Conservation (phyloP, 345 rosid genomes). For the Eucalyptus tenuipes region DNA sequence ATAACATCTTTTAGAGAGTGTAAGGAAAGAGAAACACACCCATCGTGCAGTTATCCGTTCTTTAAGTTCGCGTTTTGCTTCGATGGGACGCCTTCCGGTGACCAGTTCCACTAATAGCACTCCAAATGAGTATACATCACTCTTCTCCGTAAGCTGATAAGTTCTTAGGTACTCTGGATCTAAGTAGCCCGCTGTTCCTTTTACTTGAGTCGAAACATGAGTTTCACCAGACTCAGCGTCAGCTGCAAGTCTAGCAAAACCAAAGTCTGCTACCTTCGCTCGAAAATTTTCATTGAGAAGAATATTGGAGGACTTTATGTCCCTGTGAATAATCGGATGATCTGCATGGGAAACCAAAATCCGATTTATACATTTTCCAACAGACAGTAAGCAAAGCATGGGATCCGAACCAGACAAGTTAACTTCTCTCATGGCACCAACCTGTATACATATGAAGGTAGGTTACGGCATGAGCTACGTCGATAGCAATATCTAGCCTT, state of each 20-base stretch:
- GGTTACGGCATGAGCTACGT: conserved; percentile 90
- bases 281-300: conserved; percentile 78
- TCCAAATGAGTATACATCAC: conserved; percentile 93
- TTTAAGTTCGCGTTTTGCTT: conserved; percentile 51
- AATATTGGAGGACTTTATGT: conserved; percentile 91
- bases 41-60: conserved; percentile 79
- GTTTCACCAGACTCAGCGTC: conserved; percentile 73
- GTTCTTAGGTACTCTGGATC: conserved; percentile 89
- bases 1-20: background rate
- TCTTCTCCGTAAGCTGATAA: conserved; percentile 85
- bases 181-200: conserved; percentile 94
- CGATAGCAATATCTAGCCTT: conserved; percentile 68
- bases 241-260: conserved; percentile 82
- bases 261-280: conserved; percentile 91
- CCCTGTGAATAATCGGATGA: conserved; percentile 94
- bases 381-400: background rate
- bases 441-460: conserved; percentile 98
- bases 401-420: background rate
- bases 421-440: background rate
- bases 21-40: conserved; percentile 24
- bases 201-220: conserved; percentile 93
- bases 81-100: conserved; percentile 84
- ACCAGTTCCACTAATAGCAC: conserved; percentile 69
- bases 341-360: conserved; percentile 29
- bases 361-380: background rate